Conservation (phyloP, 805 yeast species). For the Pichia heedii region DNA sequence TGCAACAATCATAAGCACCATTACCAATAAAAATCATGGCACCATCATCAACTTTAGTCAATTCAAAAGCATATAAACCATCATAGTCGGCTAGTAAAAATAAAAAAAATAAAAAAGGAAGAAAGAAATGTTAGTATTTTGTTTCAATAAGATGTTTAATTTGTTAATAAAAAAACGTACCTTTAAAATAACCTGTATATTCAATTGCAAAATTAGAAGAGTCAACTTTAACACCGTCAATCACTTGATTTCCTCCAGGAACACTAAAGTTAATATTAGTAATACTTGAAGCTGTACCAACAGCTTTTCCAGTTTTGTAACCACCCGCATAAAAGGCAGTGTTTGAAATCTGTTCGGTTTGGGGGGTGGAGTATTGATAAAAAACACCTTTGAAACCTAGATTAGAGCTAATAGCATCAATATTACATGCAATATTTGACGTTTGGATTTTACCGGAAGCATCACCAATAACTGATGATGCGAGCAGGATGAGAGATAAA, state of each 20-base stretch:
- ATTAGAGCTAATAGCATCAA: background rate
- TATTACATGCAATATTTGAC: background rate
- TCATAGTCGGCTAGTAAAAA: constrained; percentile 15
- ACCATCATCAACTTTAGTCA: constrained; percentile 22
- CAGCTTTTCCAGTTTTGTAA: background rate
- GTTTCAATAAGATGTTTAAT: background rate
- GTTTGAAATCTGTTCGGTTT: background rate
- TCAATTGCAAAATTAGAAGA: constrained; percentile 3
- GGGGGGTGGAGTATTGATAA: background rate
- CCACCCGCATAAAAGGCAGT: constrained; percentile 4
- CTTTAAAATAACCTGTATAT: constrained; percentile 6
- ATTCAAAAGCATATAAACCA: constrained; percentile 20
- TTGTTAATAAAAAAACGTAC: constrained; percentile 1
- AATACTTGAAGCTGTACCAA: constrained; percentile 3
- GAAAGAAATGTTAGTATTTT: background rate
- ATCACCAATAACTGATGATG: background rate
- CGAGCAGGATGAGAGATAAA: background rate
- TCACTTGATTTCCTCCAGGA: background rate
- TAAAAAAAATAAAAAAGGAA: background rate
- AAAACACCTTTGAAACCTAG: constrained; percentile 1
- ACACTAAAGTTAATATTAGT: constrained; percentile 1
- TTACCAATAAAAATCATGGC: constrained; percentile 25
- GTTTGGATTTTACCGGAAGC: background rate
- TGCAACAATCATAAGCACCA: constrained; percentile 28
- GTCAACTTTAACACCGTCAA: constrained; percentile 4